Evolutionary conservation across 495 filamentous ascomycete genomes (phyloP), one percentile per base, ranked within the genome.

Genomic region (Pyrenula aspistea): DNA sequence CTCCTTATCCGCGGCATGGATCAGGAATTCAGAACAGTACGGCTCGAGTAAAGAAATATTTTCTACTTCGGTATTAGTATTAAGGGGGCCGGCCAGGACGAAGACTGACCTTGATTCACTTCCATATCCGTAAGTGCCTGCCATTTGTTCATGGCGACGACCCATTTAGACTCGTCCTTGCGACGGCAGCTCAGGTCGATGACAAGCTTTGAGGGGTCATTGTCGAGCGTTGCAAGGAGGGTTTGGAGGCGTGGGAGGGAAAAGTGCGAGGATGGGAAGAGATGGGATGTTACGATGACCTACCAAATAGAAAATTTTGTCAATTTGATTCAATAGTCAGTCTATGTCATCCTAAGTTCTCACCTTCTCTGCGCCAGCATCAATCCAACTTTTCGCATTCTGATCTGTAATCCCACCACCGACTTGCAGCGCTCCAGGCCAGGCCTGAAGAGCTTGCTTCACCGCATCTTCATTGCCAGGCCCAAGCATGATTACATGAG

Each of bases 1-100:
- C 66, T 97, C 93, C 55, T 92, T 90, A 66, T 98, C 93, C n/a
- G 94, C 93, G n/a, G 93, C 93, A 63, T 98, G 94, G 63, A 98
- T 89, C 53, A 98, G 76, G 68, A 98, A 97, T 64, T 98, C 94
- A 49, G 86, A 89, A 73, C 93, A 96, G 67, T 89, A 92, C 11
- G 85, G 86, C 63, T 95, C 91, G 10, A 97, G 75, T 12, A 81
- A 66, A 19, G 77, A 77, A 54, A 98, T 95, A 1, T 84, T 86
- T 67, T 85, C 91, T 94, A 59, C 24, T 51, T 15, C 4, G 49
- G 15, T 0, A 12, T 36, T 15, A 31, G 24, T n/a, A 36, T n/a
- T 48, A 50, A 11, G n/a, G n/a, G 19, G 19, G 19, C 42, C 11
- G 42, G 42, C 11, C 19, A 25, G n/a, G 49, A 54, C 21, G 24